These are phyloP conservation scores for Hypomontagnella monticulosa DNA, from an alignment of 495 filamentous ascomycete species.

Conservation along the genomic window DNA sequence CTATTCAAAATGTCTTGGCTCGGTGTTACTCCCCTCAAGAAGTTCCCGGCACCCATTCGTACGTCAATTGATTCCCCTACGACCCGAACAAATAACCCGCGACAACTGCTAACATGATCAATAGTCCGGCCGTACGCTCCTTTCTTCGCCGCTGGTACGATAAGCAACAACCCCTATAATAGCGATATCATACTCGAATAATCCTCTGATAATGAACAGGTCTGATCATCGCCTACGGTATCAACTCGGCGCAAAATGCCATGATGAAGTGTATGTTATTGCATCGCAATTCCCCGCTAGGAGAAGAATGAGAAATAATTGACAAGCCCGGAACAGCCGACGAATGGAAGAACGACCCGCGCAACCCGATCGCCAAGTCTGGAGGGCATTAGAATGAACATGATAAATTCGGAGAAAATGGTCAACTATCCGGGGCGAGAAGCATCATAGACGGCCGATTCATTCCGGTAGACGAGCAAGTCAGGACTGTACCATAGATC, in stretches of 20 bases:
- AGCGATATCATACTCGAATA: background rate
- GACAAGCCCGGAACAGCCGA: slow-evolving; percentile 66
- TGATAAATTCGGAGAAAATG: background rate
- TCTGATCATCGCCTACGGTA: slow-evolving; percentile 82
- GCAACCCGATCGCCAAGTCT: slow-evolving; percentile 78
- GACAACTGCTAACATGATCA: slow-evolving; percentile 38
- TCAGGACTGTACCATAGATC: slow-evolving; percentile 46
- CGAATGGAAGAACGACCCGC: slow-evolving; percentile 95
- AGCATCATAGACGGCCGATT: slow-evolving; percentile 39
- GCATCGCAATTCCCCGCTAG: background rate
- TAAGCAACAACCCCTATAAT: slow-evolving; percentile 3
- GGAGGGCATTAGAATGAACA: slow-evolving; percentile 55
- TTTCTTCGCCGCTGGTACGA: slow-evolving; percentile 94
- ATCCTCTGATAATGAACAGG: slow-evolving; percentile 59
- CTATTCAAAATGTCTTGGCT: slow-evolving; percentile 77
- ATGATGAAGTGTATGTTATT: slow-evolving; percentile 75
- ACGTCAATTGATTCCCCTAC: slow-evolving; percentile 57
- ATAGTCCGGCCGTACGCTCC: slow-evolving; percentile 88
- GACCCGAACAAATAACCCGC: slow-evolving; percentile 28
- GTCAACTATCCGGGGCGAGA: slow-evolving; percentile 19
- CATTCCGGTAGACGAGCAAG: slow-evolving; percentile 33
- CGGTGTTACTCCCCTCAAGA: slow-evolving; percentile 73
- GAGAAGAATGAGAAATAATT: slow-evolving; percentile 32
- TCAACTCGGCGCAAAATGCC: slow-evolving; percentile 77
- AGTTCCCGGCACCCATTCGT: slow-evolving; percentile 90